A percentile compares a stretch with the other conserved stretches of the same genome.
Evolutionary conservation across 768 basidiomycete genomes (phyloP).

Genomic region (Scleroderma bovista): DNA sequence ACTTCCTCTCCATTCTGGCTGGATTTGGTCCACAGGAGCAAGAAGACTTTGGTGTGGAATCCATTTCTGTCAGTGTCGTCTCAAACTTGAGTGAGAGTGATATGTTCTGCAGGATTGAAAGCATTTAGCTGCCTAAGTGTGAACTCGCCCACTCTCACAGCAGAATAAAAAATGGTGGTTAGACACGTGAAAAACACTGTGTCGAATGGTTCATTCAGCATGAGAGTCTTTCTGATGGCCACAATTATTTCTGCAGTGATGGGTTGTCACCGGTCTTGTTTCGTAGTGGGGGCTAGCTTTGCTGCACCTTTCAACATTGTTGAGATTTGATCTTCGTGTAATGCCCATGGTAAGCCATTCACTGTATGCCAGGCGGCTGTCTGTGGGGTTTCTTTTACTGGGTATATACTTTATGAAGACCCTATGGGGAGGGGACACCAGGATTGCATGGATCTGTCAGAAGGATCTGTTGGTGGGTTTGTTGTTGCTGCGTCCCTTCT

Average conservation of each 20-base stretch:
- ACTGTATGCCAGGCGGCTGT: slow-evolving; percentile 17
- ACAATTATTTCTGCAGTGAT: too few species aligned
- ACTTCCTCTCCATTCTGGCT: too few species aligned
- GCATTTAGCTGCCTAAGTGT: too few species aligned
- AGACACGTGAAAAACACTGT: slow-evolving; percentile 17
- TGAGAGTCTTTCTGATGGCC: not conserved
- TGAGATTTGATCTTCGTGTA: slow-evolving; percentile 10
- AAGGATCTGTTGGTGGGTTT: too few species aligned
- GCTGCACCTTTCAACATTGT: slow-evolving; percentile 29
- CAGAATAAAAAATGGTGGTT: slow-evolving; percentile 12
- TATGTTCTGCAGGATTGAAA: slow-evolving; percentile 8
- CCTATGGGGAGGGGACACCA: too few species aligned
- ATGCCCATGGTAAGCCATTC: slow-evolving; percentile 12
- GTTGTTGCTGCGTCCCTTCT: too few species aligned
- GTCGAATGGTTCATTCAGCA: too few species aligned
- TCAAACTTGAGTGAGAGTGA: slow-evolving; percentile 3
- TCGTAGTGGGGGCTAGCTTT: too few species aligned
- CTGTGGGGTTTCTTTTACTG: too few species aligned
- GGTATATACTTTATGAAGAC: too few species aligned
- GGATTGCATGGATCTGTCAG: too few species aligned
- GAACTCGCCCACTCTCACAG: slow-evolving; percentile 15
- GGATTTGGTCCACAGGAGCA: not conserved
- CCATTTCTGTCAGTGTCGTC: not conserved
- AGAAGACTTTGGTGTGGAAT: not conserved
- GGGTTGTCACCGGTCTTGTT: too few species aligned